phyloP scores from a whole-genome alignment of 371 early-diverging fungal species.

The Mortierella sp. region DNA sequence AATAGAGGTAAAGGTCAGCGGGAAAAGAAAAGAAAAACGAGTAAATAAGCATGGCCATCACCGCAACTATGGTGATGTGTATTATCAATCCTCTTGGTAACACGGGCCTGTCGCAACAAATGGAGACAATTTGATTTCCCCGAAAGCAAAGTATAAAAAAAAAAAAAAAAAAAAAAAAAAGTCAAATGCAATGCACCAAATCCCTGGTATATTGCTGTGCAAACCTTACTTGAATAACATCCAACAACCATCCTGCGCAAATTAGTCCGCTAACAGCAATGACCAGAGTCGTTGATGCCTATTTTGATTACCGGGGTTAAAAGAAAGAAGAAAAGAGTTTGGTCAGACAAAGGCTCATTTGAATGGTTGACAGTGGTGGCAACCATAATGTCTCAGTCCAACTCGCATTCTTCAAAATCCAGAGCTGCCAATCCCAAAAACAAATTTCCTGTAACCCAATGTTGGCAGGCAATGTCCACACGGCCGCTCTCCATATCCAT shows the following conservation, averaged over 20 bases:
- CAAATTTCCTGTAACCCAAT: too few relatives aligned
- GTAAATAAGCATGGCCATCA: too few relatives aligned
- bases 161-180: not conserved
- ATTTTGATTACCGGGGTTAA: conserved; percentile 1
- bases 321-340: not conserved
- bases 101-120: not conserved
- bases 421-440: too few relatives aligned
- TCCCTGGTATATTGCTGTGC: too few relatives aligned
- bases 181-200: not conserved
- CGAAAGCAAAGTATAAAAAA: not conserved
- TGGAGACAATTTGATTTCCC: too few relatives aligned
- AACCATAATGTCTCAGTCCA: not conserved
- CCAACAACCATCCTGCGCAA: conserved; percentile 76
- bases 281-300: conserved; percentile 79
- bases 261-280: conserved; percentile 79
- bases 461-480: too few relatives aligned
- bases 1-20: not conserved
- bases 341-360: not conserved
- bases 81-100: not conserved
- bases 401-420: not conserved
- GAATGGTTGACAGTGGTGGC: not conserved
- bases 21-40: not conserved
- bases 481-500: too few relatives aligned
- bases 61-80: not conserved
- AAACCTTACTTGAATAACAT: conserved; percentile 66